phyloP scores from a whole-genome alignment of 768 basidiomycete genomes.

The Coprinopsis marcescibilis region DNA sequence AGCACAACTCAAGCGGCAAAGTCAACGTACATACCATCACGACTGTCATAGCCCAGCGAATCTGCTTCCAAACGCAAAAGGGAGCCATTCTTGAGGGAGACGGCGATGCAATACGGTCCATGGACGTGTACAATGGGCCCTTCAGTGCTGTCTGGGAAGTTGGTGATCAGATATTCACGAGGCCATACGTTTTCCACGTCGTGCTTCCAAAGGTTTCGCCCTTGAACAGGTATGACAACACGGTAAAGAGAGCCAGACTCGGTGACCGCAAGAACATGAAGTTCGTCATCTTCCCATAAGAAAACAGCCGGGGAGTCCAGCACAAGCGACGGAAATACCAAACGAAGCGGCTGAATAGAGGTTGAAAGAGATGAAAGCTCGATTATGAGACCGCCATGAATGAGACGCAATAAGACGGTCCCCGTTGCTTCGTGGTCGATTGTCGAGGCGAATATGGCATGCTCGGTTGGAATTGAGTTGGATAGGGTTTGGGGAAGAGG shows the following conservation, averaged over 20 bases:
- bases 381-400: constrained; percentile 68
- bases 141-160: constrained; percentile 34
- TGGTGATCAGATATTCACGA: constrained; percentile 63
- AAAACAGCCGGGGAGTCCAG: constrained; percentile 63
- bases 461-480: constrained; percentile 54
- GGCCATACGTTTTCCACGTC: constrained; percentile 51
- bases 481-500: constrained; percentile 42
- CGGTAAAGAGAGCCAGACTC: constrained; percentile 67
- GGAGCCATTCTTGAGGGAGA: constrained; percentile 55
- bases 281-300: constrained; percentile 42
- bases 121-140: constrained; percentile 56
- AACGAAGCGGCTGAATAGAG: constrained; percentile 60
- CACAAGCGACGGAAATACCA: constrained; percentile 70
- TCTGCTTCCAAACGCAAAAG: constrained; percentile 68
- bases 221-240: constrained; percentile 56
- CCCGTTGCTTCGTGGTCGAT: constrained; percentile 55
- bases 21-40: constrained; percentile 46
- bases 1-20: constrained; percentile 12
- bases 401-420: constrained; percentile 64
- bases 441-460: constrained; percentile 61
- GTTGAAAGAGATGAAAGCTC: constrained; percentile 74
- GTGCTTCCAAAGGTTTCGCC: constrained; percentile 53
- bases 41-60: constrained; percentile 43
- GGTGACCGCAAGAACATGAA: constrained; percentile 72
- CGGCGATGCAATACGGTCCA: constrained; percentile 58